Evolutionary conservation across 164 flowering plant species (phyloP), one percentile per base, ranked within the genome.

Genomic region (Pachysandra terminalis): DNA sequence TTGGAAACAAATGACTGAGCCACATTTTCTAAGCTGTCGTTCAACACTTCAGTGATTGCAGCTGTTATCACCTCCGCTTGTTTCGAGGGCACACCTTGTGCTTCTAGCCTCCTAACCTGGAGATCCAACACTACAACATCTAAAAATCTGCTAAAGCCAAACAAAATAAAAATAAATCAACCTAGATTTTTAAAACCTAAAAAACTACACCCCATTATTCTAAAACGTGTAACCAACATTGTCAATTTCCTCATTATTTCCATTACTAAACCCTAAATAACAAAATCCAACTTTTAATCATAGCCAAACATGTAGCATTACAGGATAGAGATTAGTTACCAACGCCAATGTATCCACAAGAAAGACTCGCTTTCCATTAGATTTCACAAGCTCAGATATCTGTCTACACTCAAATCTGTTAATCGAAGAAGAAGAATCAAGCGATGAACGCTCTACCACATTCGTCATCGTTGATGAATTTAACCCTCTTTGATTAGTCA

Each of bases 1-100:
- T 79, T 84, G 2, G 91, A 80, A 27, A 86, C 90, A 72, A 82
- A 87, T 19, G 84, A 82, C 0, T 84, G 80, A 63, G 91, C 75
- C 57, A 86, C 85, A 79, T 79, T 84, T 69, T 85, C 93, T 75
- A 86, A 80, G 76, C 90, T 86, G 68, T 85, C 86, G 77, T 84
- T 84, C 66, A 85, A 64, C 19, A 88, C 93, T 45, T 84, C 83
- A 2, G 83, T 88, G 0, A 85, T 76, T n/a, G 87, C 84, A 71
- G 75, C 72, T 9, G 91, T 88, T 54, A 90, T 84, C 0, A 85
- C 91, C 81, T 90, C 93, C 0, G 93, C 93, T 65, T 90, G 96
- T 69, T 88, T 82, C 4, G 93, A 75, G 9, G 89, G 91, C 56
- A 84, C 72, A 0, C 90, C 96, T 80, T 88, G 76, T 7, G 81